Percentiles rank a stretch among this genome's conserved stretches.
Conservation (phyloP, 2,329 filamentous ascomycete genomes). For the Aspergillus fischeri region DNA sequence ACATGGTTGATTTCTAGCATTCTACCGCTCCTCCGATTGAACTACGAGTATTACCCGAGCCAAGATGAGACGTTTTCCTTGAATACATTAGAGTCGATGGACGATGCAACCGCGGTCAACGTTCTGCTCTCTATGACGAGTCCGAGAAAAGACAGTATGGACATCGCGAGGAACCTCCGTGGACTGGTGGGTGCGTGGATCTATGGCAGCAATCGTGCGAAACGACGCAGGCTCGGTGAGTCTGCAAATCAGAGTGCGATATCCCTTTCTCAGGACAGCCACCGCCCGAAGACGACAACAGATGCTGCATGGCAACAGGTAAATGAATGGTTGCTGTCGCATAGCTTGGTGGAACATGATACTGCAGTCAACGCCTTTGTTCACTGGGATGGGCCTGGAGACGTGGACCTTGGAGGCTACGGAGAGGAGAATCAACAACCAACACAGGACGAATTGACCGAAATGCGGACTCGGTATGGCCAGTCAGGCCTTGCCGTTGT, state of each 20-base stretch:
- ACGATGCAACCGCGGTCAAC: constrained; percentile 50
- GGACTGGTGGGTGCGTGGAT: constrained; percentile 62
- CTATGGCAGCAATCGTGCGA: constrained; percentile 53
- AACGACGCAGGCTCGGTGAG: constrained; percentile 48
- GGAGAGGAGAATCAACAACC: constrained; percentile 40
- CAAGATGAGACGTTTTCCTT: constrained; percentile 44
- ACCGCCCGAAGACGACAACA: constrained; percentile 18
- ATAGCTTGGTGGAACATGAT: constrained; percentile 48
- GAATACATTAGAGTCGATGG: constrained; percentile 50
- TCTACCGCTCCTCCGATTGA: constrained; percentile 55
- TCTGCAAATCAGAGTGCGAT: constrained; percentile 24
- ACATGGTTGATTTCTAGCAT: constrained; percentile 59
- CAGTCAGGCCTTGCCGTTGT: constrained; percentile 58
- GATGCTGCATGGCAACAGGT: constrained; percentile 53
- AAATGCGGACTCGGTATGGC: constrained; percentile 48
- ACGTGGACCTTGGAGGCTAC: constrained; percentile 56
- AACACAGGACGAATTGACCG: constrained; percentile 40
- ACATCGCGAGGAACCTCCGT: constrained; percentile 52
- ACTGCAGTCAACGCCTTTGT: constrained; percentile 49
- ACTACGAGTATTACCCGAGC: constrained; percentile 61
- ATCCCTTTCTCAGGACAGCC: constrained; percentile 18
- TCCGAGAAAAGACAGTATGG: constrained; percentile 30
- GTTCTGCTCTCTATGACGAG: constrained; percentile 47
- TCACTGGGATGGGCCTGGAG: constrained; percentile 57
- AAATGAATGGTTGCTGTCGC: constrained; percentile 56